A percentile compares a stretch with the other conserved stretches of the same genome.
These are phyloP conservation scores for Salix caprea DNA, from an alignment of 345 rosid genomes.

Conservation along the genomic window DNA sequence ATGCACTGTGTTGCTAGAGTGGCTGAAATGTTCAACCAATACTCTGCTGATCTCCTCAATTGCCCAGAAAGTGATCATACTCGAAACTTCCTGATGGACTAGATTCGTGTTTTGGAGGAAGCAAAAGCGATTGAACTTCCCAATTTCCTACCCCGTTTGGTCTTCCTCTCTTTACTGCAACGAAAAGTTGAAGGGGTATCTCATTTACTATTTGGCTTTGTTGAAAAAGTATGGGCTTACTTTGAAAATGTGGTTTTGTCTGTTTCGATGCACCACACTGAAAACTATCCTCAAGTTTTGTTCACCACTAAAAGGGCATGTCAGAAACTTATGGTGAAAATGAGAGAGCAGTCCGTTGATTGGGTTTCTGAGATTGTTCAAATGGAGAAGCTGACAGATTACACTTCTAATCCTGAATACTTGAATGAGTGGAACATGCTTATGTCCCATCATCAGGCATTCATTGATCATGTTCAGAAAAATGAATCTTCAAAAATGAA, in stretches of 20 bases:
- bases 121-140: constrained; percentile 33
- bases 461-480: not conserved
- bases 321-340: constrained; percentile 16
- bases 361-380: constrained; percentile 30
- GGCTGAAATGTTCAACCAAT: constrained; percentile 25
- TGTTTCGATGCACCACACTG: constrained; percentile 15
- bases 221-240: constrained; percentile 24
- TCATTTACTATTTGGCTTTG: constrained; percentile 9
- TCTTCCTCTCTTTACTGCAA: constrained; percentile 21
- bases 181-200: constrained; percentile 22
- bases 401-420: constrained; percentile 34
- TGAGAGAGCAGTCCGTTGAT: constrained; percentile 24
- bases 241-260: constrained; percentile 13
- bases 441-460: constrained; percentile 2
- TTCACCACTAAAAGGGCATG: constrained; percentile 15
- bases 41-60: not conserved
- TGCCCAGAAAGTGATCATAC: not conserved
- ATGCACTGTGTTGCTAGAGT: constrained; percentile 10
- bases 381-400: constrained; percentile 40
- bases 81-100: constrained; percentile 19
- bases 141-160: constrained; percentile 27
- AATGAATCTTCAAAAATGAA: accelerated
- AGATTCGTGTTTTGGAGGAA: constrained; percentile 33
- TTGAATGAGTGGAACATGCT: constrained; percentile 19
- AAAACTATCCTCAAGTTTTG: constrained; percentile 25